A percentile compares a stretch with the other conserved stretches of the same genome.
Conservation (phyloP, 2,329 filamentous ascomycete species). For the Talaromyces funiculosus region DNA sequence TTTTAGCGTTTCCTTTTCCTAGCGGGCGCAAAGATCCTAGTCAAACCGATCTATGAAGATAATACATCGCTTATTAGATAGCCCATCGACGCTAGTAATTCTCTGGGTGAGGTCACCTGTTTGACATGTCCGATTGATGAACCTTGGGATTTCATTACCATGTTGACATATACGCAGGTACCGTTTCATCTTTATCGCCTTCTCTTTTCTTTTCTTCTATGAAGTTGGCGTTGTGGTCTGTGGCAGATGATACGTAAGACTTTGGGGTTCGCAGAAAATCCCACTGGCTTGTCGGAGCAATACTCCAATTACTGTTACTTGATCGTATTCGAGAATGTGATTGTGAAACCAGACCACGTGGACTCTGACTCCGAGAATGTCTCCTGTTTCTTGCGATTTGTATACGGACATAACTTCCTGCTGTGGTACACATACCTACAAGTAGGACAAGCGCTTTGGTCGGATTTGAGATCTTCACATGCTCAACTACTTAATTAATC, state of each 20-base stretch:
- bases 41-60: background rate
- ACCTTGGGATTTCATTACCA: background rate
- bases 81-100: background rate
- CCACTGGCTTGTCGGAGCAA: background rate
- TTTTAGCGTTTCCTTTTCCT: background rate
- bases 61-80: background rate
- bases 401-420: background rate
- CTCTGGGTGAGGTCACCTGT: background rate
- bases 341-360: slow-evolving; percentile 11
- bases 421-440: background rate
- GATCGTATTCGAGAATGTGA: background rate
- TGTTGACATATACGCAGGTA: slow-evolving; percentile 7
- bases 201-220: background rate
- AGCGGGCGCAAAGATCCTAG: background rate
- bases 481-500: background rate
- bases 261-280: background rate
- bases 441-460: background rate
- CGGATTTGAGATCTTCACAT: background rate
- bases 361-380: background rate
- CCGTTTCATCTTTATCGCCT: background rate
- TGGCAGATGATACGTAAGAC: background rate
- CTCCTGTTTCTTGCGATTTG: background rate
- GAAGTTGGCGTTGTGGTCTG: background rate
- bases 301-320: background rate
- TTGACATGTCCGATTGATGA: background rate